phyloP scores from a whole-genome alignment of 1,139 yeast genomes.

The Candida tropicalis region DNA sequence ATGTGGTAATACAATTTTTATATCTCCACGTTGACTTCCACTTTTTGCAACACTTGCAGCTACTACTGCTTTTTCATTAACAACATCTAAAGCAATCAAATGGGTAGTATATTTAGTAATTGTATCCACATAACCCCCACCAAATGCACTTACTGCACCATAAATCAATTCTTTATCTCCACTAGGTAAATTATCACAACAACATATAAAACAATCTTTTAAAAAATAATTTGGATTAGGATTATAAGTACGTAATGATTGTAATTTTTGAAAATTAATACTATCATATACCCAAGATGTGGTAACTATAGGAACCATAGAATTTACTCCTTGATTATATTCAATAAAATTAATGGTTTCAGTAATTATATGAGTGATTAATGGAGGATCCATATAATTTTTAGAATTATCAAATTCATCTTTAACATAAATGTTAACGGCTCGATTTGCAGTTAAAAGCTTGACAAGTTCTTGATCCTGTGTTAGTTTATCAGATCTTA shows the following conservation, averaged over 20 bases:
- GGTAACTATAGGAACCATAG: slow-evolving; percentile 71
- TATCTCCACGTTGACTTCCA: slow-evolving; percentile 22
- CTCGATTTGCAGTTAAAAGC: slow-evolving; percentile 24
- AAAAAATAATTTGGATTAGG: slow-evolving; percentile 73
- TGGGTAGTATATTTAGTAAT: slow-evolving; percentile 78
- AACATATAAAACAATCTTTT: slow-evolving; percentile 62
- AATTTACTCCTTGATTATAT: slow-evolving; percentile 49
- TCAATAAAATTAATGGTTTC: slow-evolving; percentile 56
- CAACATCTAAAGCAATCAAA: slow-evolving; percentile 58
- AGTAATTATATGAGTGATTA: slow-evolving; percentile 59
- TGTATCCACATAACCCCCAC: slow-evolving; percentile 70
- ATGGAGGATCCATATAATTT: slow-evolving; percentile 25
- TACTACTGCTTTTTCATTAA: slow-evolving; percentile 52
- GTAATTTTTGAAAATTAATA: slow-evolving; percentile 40
- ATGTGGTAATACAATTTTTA: slow-evolving; percentile 70
- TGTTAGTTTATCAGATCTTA: slow-evolving; percentile 34
- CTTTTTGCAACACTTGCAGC: slow-evolving; percentile 37
- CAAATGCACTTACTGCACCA: slow-evolving; percentile 70
- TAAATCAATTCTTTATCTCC: slow-evolving; percentile 68
- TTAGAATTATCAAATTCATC: slow-evolving; percentile 24
- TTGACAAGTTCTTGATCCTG: slow-evolving; percentile 22
- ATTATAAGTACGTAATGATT: slow-evolving; percentile 56
- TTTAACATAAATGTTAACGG: slow-evolving; percentile 28
- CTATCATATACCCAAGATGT: slow-evolving; percentile 66
- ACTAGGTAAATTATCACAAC: slow-evolving; percentile 56